phyloP scores from a whole-genome alignment of 1,284 basidiomycete species.

The Somion occarium region DNA sequence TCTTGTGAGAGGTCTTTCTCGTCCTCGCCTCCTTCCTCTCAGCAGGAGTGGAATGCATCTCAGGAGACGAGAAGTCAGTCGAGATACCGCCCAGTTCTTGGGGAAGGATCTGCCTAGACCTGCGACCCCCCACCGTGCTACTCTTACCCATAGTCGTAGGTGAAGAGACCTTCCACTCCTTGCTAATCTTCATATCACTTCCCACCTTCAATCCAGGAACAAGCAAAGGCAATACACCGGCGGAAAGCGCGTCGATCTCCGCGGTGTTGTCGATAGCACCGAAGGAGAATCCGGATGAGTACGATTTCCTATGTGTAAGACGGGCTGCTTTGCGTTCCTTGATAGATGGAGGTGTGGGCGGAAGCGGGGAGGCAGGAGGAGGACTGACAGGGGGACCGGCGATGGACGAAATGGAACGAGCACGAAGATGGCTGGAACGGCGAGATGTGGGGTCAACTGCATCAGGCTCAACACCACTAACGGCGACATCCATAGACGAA shows the following conservation, averaged over 20 bases:
- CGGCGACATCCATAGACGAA: conserved; percentile 26
- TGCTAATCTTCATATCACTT: conserved; percentile 44
- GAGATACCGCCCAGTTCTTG: conserved; percentile 36
- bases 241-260: conserved; percentile 66
- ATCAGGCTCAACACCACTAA: conserved; percentile 22
- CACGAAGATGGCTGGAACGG: conserved; percentile 39
- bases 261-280: conserved; percentile 46
- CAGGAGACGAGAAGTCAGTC: conserved; percentile 48
- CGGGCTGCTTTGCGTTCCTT: conserved; percentile 37
- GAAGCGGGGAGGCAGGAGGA: conserved; percentile 60
- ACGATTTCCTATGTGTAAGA: conserved; percentile 52
- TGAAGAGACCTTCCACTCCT: conserved; percentile 36
- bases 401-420: conserved; percentile 43
- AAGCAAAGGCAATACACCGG: conserved; percentile 60
- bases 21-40: conserved; percentile 21
- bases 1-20: conserved; percentile 51
- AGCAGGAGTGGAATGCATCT: conserved; percentile 55
- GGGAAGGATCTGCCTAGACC: conserved; percentile 15
- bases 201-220: conserved; percentile 62
- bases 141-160: conserved; percentile 37
- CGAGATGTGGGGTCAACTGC: conserved; percentile 9
- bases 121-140: conserved; percentile 23
- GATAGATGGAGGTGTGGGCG: conserved; percentile 63
- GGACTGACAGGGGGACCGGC: conserved; percentile 44
- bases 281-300: conserved; percentile 55